Base-by-base conservation (phyloP, 2,329 filamentous ascomycete species). In the Alternaria longipes region DNA sequence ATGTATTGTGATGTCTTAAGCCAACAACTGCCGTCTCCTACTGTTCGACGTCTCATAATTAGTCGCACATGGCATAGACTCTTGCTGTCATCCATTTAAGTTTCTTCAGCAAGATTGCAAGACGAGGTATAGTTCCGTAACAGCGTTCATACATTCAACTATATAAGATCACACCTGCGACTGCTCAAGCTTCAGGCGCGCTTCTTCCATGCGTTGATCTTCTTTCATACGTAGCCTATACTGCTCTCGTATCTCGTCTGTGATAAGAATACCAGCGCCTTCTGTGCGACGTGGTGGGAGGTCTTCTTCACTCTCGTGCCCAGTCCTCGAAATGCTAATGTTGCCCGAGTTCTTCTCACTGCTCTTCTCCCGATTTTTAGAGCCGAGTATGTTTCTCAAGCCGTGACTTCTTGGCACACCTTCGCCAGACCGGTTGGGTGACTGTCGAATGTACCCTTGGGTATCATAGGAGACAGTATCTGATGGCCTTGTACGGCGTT, bases 391-490 rank as follows among this genome's bases (percentile, higher is more conserved):
- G 36, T 58, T 57, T 18, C 54, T 57, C 51, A 69, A 41, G 28
- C 47, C 47, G 22, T 61, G 45, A 38, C 40, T 49, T 28, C 24
- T 45, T 4, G 56, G 32, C 8, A 36, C 54, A 11, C 45, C 34
- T n/a, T 34, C 54, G 22, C 56, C 24, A 12, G 61, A 61, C n/a
- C 34, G 45, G 20, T 45, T 59, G n/a, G 32, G 45, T 1, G 64
- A 60, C 12, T 63, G 63, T 46, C 60, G 59, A n/a, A 59, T 44
- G 52, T 70, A 67, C n/a, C 68, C 67, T 18, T 60, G 61, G 5
- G 56, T 38, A 12, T 60, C 50, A 52, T 61, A 56, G 11, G 62
- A 51, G 16, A 49, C 44, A n/a, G 40, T 53, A 30, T 49, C 42
- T 28, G 52, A 38, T 26, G 32, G 38, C 16, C 38, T 40, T 20